Percentiles rank a stretch among this genome's conserved stretches.
Evolutionary conservation across 352 stramenopile species (phyloP).

Genomic region (Pythium rhizo-oryzae): DNA sequence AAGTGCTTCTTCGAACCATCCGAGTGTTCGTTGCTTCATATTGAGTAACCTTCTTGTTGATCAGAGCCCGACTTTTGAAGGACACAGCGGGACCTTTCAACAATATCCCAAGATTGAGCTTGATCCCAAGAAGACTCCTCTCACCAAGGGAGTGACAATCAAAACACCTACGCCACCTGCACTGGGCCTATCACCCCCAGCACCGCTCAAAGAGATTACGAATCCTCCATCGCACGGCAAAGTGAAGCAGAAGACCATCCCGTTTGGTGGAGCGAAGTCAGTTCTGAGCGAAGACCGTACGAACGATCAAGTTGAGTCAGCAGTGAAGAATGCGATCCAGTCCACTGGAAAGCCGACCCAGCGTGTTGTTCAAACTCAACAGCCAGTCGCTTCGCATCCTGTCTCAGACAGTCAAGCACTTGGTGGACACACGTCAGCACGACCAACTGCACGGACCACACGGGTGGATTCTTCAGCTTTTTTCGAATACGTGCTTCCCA

Average conservation of each 20-base stretch:
- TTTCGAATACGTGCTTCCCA: background rate
- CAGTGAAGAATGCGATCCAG: conserved; percentile 19
- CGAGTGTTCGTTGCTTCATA: too few species aligned
- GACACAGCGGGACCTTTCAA: conserved; percentile 40
- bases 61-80: conserved; percentile 39
- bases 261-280: background rate
- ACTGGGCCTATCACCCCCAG: background rate
- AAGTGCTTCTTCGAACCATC: background rate
- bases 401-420: background rate
- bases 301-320: conserved; percentile 25
- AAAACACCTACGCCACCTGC: conserved; percentile 12
- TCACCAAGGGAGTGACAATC: conserved; percentile 52
- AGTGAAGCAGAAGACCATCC: background rate
- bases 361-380: background rate
- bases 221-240: background rate
- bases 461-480: background rate
- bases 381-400: background rate
- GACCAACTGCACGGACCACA: background rate
- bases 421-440: background rate
- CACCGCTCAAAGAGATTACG: conserved; percentile 4
- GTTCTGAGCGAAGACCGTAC: conserved; percentile 12
- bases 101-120: conserved; percentile 44
- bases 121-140: conserved; percentile 41
- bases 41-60: too few species aligned
- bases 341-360: conserved; percentile 4